phyloP scores from a whole-genome alignment of 306 rosid species.

The Quercus suber region DNA sequence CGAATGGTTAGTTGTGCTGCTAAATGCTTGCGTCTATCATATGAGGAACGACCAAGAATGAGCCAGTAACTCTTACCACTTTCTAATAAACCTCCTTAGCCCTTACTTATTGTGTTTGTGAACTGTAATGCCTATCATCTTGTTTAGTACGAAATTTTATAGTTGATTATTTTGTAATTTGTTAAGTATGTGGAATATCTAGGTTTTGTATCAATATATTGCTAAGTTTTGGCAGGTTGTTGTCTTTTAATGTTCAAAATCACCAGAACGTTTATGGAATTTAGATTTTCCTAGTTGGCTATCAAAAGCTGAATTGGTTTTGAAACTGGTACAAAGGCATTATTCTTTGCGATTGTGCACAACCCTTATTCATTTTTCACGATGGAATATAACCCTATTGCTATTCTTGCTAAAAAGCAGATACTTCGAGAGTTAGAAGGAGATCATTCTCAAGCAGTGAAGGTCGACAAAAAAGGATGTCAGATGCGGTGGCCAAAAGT shows the following conservation, averaged over 20 bases:
- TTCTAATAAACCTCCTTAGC: background rate
- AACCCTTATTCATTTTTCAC: background rate
- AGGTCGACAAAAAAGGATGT: too few species aligned
- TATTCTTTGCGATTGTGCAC: too few species aligned
- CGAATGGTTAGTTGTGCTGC: constrained; percentile 56
- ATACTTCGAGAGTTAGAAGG: constrained; percentile 43
- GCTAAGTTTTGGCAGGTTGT: background rate
- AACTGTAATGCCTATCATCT: background rate
- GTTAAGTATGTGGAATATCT: background rate
- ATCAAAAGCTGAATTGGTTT: rapidly evolving
- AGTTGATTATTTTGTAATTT: background rate
- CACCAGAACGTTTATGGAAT: background rate
- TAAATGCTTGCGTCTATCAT: constrained; percentile 49
- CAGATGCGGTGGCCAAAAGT: too few species aligned
- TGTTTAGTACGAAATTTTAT: background rate
- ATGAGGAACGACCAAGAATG: constrained; percentile 52
- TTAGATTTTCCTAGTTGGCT: background rate
- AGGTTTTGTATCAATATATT: background rate
- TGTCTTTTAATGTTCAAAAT: background rate
- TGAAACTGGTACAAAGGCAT: too few species aligned
- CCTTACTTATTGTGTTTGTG: constrained; percentile 3
- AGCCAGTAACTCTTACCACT: constrained; percentile 42
- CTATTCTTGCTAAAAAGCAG: constrained; percentile 9
- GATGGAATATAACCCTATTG: background rate
- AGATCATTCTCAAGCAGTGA: constrained; percentile 7